A percentile compares a stretch with the other conserved stretches of the same genome.
These are phyloP conservation scores for Pseudocercospora fuligena DNA, from an alignment of 2,329 filamentous ascomycete species.

Conservation along the genomic window DNA sequence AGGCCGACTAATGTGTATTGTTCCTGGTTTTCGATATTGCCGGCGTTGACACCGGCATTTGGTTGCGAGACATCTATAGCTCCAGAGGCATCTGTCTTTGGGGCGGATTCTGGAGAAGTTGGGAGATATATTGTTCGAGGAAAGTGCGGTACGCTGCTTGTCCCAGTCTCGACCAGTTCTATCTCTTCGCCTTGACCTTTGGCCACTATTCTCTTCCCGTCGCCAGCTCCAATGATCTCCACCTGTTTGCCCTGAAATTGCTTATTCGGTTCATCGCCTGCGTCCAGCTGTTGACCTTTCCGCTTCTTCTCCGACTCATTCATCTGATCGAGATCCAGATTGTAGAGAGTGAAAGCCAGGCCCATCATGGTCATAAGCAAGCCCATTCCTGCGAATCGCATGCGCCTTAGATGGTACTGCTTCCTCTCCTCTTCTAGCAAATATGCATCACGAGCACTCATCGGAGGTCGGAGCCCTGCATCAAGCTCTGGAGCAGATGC, in stretches of 20 bases:
- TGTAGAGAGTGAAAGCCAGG: conserved; percentile 37
- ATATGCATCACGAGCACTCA: conserved; percentile 34
- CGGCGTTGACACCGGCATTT: conserved; percentile 40
- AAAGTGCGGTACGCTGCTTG: conserved; percentile 77
- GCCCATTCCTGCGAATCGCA: conserved; percentile 45
- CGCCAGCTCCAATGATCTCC: conserved; percentile 66
- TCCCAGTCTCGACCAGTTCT: conserved; percentile 80
- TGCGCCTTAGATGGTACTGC: conserved; percentile 39
- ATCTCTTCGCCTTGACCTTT: conserved; percentile 58
- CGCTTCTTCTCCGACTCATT: conserved; percentile 33
- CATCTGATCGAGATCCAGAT: conserved; percentile 42
- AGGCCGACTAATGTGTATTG: conserved; percentile 88
- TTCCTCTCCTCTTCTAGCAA: conserved; percentile 38
- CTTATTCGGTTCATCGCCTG: conserved; percentile 40
- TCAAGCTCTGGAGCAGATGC: conserved; percentile 14
- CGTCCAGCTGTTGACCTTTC: conserved; percentile 39
- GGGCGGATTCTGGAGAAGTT: conserved; percentile 42
- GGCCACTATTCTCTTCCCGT: conserved; percentile 54
- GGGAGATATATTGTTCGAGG: conserved; percentile 73
- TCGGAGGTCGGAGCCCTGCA: conserved; percentile 26
- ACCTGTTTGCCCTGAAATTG: conserved; percentile 61
- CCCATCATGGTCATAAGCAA: conserved; percentile 40
- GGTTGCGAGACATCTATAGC: conserved; percentile 30
- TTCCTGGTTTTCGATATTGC: conserved; percentile 51
- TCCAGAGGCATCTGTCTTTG: conserved; percentile 21